Evolutionary conservation across 768 basidiomycete genomes (phyloP), one percentile per base, ranked within the genome.

Genomic region (Arthromyces matolae): DNA sequence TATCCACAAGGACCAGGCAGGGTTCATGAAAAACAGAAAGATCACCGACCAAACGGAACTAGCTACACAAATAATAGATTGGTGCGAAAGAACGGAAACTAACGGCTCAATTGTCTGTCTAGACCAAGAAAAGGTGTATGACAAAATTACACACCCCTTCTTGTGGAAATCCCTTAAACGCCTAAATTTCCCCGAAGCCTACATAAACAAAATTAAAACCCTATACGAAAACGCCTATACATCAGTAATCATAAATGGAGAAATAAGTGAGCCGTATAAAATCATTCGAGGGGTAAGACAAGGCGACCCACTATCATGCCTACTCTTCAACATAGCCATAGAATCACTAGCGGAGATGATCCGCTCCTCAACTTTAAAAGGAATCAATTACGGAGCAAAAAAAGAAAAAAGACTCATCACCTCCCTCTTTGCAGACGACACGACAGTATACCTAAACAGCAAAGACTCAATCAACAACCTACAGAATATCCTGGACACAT

Each of bases 241-340:
- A 14, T 16, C 18, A 18, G 20, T 47, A 7, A 42, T 52, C 27
- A 18, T 52, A 10, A n/a, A n/a, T n/a, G n/a, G n/a, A n/a, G n/a
- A n/a, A n/a, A n/a, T n/a, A n/a, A n/a, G n/a, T n/a, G n/a, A 52
- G 48, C 22, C 45, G 46, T 3, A 3, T 33, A 13, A 22, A 6
- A 39, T 52, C n/a, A 36, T 23, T 3, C 18, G 51, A 24, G 46
- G 51, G 14, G 40, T 52, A 4, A 22, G 63, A 1, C 69, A 70
- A 51, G 70, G 70, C 0, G 67, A 72, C 54, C 70, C 70, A 0
- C 58, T 73, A 0, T 71, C 65, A 1, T 71, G n/a, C n/a, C n/a
- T n/a, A n/a, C n/a, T n/a, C n/a, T n/a, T n/a, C n/a, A n/a, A n/a
- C n/a, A n/a, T n/a, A n/a, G n/a, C n/a, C n/a, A n/a, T n/a, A n/a